Evolutionary conservation across 306 rosid genomes (phyloP), one percentile per base, ranked within the genome.

Genomic region (Medicago truncatula): DNA sequence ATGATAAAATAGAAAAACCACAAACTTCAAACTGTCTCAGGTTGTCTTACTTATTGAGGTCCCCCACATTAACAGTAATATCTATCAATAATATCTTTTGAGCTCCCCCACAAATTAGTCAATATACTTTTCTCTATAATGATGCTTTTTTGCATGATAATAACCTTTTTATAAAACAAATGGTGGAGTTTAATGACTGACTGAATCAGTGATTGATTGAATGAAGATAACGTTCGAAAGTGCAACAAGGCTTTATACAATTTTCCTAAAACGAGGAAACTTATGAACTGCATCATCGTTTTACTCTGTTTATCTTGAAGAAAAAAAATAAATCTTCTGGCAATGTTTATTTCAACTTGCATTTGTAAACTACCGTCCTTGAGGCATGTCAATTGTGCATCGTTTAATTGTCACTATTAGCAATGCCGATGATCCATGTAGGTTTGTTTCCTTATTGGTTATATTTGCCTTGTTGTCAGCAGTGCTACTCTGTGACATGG

Each of bases 301-400:
- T 5, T 1, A 38, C 34, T 44, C 4, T 50, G 47, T 53, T 53
- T 71, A 38, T 71, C 50, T 38, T 16, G 16, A 54, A 8, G 36
- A 56, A 56, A 36, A 6, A 31, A 23, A 36, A 14, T 36, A 13
- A 12, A 36, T 63, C 12, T 63, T n/a, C 10, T 40, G 15, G 18
- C 41, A 15, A 34, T 73, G 41, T 74, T 67, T 46, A 25, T 17
- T 73, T 73, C 60, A 67, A 60, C 71, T 38, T 67, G 66, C 57
- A 50, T 60, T 23, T 67, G 57, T 34, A 67, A 71, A 70, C 20
- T 71, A 6, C 52, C 9, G 7, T 21, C 54, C 16, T 18, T 28
- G 71, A 41, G 15, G 78, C 53, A 78, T 65, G 62, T 46, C 60
- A 76, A n/a, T 69, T 64, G 47, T 82, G 80, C 67, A 54, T 70